A percentile compares a stretch with the other conserved stretches of the same genome.
Conservation (phyloP, 352 stramenopile species). For the Globisporangium paroecandrum region DNA sequence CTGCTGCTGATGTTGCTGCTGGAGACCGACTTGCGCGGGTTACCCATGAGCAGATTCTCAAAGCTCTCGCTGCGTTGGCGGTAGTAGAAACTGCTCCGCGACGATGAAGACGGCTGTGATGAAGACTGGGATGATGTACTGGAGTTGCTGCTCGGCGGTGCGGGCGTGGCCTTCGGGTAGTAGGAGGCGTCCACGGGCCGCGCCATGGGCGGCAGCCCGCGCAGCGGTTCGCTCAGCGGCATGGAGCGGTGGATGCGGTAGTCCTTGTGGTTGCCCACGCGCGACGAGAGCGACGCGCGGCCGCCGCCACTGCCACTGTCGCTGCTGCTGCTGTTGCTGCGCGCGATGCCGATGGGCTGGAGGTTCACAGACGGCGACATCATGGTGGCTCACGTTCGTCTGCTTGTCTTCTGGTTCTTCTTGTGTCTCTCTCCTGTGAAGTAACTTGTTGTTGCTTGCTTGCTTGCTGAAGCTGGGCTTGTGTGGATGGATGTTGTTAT, state of each 20-base stretch:
- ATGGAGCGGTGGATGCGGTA: conserved; percentile 20
- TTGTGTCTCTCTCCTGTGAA: conserved; percentile 2
- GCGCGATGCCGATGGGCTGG: conserved; percentile 11
- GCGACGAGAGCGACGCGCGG: conserved; percentile 15
- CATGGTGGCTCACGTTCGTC: neutral
- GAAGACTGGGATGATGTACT: neutral
- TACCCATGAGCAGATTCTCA: conserved; percentile 13
- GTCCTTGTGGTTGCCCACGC: conserved; percentile 19
- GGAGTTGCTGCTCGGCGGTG: conserved; percentile 3
- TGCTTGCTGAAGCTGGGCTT: neutral
- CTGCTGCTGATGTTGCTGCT: conserved; percentile 5
- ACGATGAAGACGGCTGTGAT: neutral
- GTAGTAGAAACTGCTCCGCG: conserved; percentile 16
- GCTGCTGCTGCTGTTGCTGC: conserved; percentile 14
- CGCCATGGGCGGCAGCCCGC: conserved; percentile 15
- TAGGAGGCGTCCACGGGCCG: conserved; percentile 19
- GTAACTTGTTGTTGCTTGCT: conserved; percentile 1
- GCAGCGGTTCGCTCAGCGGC: conserved; percentile 19
- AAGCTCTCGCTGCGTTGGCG: conserved; percentile 22
- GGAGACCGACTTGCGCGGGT: conserved; percentile 4
- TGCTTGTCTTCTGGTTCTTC: neutral
- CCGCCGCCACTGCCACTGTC: neutral
- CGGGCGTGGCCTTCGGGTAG: conserved; percentile 9
- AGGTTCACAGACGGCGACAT: conserved; percentile 6
- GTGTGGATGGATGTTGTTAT: neutral